These are phyloP conservation scores for Globisporangium irregulare DNA, from an alignment of 352 stramenopile genomes.

Conservation along the genomic window DNA sequence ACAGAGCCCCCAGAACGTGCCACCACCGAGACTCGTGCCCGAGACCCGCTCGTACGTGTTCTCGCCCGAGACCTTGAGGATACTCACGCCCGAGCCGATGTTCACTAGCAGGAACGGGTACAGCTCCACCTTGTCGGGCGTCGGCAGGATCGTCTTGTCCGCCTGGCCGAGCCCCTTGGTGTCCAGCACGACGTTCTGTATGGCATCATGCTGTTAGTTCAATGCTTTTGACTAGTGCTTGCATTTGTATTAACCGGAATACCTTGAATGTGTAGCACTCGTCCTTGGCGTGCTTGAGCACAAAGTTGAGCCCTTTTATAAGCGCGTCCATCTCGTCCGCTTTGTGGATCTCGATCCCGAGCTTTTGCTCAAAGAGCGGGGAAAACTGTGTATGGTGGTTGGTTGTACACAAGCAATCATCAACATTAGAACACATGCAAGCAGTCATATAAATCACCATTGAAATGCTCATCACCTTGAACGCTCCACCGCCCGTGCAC, in stretches of 20 bases:
- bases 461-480: conserved; percentile 81
- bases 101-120: conserved; percentile 98
- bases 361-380: conserved; percentile 81
- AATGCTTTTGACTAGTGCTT: background rate
- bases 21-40: conserved; percentile 95
- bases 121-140: conserved; percentile 38
- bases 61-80: conserved; percentile 91
- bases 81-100: conserved; percentile 97
- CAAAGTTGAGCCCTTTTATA: conserved; percentile 96
- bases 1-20: conserved; percentile 97
- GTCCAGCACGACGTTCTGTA: conserved; percentile 52
- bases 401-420: background rate
- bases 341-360: conserved; percentile 93
- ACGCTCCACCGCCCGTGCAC: conserved; percentile 94
- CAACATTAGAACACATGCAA: background rate
- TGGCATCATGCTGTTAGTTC: background rate
- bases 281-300: conserved; percentile 88
- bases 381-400: conserved; percentile 35
- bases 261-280: conserved; percentile 97
- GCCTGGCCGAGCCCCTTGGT: conserved; percentile 53
- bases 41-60: conserved; percentile 94
- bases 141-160: conserved; percentile 64
- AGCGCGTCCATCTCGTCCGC: conserved; percentile 96
- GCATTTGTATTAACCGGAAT: background rate
- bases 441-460: too few species aligned